phyloP scores from a whole-genome alignment of 1,139 yeast species.

The Hansenula anomala region DNA sequence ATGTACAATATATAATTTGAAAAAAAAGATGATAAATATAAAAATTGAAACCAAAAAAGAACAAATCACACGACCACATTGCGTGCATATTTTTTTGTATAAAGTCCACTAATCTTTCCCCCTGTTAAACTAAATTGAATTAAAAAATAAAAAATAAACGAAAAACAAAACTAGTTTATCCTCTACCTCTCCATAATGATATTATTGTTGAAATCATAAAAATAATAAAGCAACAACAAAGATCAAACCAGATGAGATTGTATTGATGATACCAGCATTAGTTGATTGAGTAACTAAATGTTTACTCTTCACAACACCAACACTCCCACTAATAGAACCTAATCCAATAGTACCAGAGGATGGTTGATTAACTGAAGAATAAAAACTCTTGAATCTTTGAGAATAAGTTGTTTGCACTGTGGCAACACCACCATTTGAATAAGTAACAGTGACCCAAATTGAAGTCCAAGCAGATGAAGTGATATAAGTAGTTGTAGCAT shows the following conservation, averaged over 20 bases:
- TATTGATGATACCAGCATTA: constrained; percentile 7
- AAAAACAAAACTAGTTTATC: no score
- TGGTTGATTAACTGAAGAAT: constrained; percentile 35
- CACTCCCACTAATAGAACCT: constrained; percentile 52
- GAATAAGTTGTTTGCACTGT: constrained; percentile 44
- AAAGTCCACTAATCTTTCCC: no score
- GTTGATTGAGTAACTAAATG: constrained; percentile 16
- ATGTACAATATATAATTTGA: no score
- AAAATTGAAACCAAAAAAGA: no score
- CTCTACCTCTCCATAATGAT: no score
- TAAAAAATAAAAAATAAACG: no score
- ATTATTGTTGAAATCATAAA: constrained; percentile 8
- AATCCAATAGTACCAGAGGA: constrained; percentile 53
- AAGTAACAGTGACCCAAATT: constrained; percentile 52
- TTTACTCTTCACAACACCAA: constrained; percentile 56
- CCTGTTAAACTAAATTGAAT: no score
- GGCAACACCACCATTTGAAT: constrained; percentile 35
- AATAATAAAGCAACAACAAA: constrained; percentile 16
- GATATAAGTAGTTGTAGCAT: constrained; percentile 21
- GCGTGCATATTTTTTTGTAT: no score
- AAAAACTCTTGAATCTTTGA: constrained; percentile 44
- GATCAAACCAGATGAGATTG: constrained; percentile 13
- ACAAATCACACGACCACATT: no score
- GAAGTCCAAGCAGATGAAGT: constrained; percentile 26
- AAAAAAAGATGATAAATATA: no score